phyloP scores from a whole-genome alignment of 1,284 basidiomycete species.

The Sutorius eximius region DNA sequence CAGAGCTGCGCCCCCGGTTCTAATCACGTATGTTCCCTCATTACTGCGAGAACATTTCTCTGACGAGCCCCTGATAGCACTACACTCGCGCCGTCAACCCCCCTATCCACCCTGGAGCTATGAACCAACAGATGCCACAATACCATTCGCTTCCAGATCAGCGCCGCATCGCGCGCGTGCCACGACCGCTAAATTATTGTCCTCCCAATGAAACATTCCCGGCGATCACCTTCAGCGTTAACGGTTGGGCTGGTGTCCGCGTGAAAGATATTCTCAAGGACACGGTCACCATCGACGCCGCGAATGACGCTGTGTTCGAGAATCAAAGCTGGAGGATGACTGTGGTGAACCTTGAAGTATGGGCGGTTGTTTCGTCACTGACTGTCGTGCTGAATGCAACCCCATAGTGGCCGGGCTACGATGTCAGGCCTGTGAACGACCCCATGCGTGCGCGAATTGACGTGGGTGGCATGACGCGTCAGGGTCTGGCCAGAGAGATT shows the following conservation, averaged over 20 bases:
- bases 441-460: slow-evolving; percentile 19
- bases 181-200: slow-evolving; percentile 14
- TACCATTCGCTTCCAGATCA: slow-evolving; percentile 18
- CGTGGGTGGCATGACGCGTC: slow-evolving; percentile 19
- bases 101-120: slow-evolving; percentile 23
- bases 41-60: neutral
- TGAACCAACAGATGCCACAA: slow-evolving; percentile 23
- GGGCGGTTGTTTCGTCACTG: neutral
- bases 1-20: slow-evolving; percentile 3
- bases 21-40: slow-evolving; percentile 6
- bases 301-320: slow-evolving; percentile 22
- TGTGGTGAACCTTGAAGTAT: slow-evolving; percentile 24
- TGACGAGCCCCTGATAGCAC: slow-evolving; percentile 20
- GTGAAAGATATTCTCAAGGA: slow-evolving; percentile 18
- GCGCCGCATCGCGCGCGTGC: slow-evolving; percentile 23
- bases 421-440: neutral
- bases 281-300: slow-evolving; percentile 14
- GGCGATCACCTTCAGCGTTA: slow-evolving; percentile 19
- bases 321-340: slow-evolving; percentile 25
- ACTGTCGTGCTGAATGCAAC: neutral
- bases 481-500: slow-evolving; percentile 20
- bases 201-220: slow-evolving; percentile 22
- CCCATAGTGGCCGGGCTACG: slow-evolving; percentile 32
- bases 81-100: slow-evolving; percentile 16
- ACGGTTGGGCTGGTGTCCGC: slow-evolving; percentile 25